Conservation (phyloP, 345 rosid species). For the Arabis hirsuta region DNA sequence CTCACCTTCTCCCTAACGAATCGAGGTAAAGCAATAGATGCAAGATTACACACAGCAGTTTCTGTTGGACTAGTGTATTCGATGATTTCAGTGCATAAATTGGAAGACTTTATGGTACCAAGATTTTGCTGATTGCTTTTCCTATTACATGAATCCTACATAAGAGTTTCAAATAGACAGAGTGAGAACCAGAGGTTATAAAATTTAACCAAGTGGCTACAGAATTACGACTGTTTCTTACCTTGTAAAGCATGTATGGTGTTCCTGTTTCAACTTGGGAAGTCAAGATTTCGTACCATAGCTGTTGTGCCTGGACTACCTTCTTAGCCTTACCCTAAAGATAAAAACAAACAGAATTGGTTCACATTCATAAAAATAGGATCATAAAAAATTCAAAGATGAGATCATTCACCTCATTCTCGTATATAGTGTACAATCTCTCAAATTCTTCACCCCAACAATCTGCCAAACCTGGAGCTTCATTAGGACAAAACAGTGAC, state of each 20-base stretch:
- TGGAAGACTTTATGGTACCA: conserved; percentile 93
- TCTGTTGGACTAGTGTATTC: conserved; percentile 92
- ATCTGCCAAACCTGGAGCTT: conserved; percentile 88
- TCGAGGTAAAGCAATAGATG: conserved; percentile 91
- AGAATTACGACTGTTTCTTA: conserved; percentile 23
- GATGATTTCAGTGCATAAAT: conserved; percentile 89
- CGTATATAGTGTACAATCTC: conserved; percentile 66
- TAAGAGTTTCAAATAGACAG: conserved; percentile 4
- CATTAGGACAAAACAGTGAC: conserved; percentile 92
- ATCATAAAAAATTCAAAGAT: neutral
- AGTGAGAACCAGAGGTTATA: neutral
- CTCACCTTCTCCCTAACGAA: conserved; percentile 81
- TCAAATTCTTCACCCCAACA: conserved; percentile 90
- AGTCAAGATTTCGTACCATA: conserved; percentile 82
- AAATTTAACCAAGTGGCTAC: neutral
- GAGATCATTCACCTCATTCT: conserved; percentile 52
- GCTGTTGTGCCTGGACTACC: conserved; percentile 82
- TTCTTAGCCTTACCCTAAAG: conserved; percentile 87
- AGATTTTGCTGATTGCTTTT: conserved; percentile 96
- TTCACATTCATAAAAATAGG: neutral
- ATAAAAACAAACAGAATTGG: conserved; percentile 3
- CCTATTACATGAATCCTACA: conserved; percentile 84
- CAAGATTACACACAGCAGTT: conserved; percentile 94
- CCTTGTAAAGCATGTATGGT: conserved; percentile 98
- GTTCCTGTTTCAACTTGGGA: conserved; percentile 99